Evolutionary conservation across 2,329 filamentous ascomycete species (phyloP).

Genomic region (Alternaria triticina): DNA sequence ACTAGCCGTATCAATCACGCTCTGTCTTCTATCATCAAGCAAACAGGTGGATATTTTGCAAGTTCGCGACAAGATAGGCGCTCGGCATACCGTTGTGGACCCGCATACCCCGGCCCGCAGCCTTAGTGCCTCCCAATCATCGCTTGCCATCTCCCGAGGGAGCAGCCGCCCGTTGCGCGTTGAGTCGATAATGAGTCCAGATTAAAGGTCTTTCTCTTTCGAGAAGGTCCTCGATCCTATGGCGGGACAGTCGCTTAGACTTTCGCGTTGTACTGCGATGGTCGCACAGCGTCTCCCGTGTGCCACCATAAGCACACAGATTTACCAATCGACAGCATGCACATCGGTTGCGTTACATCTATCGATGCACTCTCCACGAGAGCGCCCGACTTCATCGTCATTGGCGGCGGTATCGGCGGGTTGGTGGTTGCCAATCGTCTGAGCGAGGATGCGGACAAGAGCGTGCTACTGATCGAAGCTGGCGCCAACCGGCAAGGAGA

Average conservation of each 20-base stretch:
- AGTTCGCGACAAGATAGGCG: not conserved
- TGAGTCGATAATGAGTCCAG: not conserved
- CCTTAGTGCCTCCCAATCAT: not conserved
- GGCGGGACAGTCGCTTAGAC: not conserved
- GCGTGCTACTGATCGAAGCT: not conserved
- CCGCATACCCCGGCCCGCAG: not conserved
- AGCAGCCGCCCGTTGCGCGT: not conserved
- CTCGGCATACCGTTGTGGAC: not conserved
- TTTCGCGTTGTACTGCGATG: not conserved
- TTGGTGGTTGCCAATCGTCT: not conserved
- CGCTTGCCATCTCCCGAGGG: not conserved
- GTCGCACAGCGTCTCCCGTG: not conserved
- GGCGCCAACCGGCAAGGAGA: not conserved
- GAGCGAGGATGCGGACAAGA: not conserved
- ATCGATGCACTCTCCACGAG: not conserved
- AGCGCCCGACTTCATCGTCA: not conserved
- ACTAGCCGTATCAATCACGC: not conserved
- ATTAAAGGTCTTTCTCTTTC: not conserved
- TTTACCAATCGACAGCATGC: not conserved
- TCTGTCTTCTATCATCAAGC: not conserved
- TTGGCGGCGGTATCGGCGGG: not conserved
- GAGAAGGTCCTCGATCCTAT: not conserved
- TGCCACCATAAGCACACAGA: not conserved
- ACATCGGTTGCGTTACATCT: not conserved
- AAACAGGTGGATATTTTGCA: not conserved